phyloP scores from a whole-genome alignment of 495 filamentous ascomycete species.

The Talaromyces proteolyticus region DNA sequence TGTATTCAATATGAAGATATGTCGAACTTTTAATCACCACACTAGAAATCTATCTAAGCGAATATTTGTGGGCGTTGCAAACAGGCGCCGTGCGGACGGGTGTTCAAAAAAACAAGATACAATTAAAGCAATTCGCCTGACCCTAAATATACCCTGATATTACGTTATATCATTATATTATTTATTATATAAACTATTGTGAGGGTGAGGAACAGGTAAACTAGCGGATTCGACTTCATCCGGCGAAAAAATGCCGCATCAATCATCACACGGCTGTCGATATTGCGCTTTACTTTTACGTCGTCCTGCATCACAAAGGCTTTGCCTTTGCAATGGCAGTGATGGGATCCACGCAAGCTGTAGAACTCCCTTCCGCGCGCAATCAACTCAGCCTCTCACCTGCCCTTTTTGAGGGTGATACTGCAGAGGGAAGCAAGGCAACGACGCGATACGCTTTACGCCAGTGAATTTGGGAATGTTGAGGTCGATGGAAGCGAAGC shows the following conservation, averaged over 20 bases:
- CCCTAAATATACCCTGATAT: too few species aligned
- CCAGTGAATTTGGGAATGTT: background rate
- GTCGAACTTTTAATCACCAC: too few species aligned
- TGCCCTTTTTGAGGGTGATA: background rate
- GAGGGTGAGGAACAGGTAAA: too few species aligned
- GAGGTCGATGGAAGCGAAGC: background rate
- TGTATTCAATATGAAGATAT: too few species aligned
- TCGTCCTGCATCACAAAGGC: conserved; percentile 12
- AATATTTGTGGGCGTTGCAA: too few species aligned
- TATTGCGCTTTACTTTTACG: conserved; percentile 2
- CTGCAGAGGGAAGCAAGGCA: conserved; percentile 1
- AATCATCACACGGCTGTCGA: conserved; percentile 9
- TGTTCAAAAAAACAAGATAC: too few species aligned
- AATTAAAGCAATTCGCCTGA: too few species aligned
- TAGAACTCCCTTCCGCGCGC: conserved; percentile 21
- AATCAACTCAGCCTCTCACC: conserved; percentile 6
- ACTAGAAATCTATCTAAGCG: too few species aligned
- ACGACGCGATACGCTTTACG: background rate
- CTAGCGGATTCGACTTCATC: conserved; percentile 11
- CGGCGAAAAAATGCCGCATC: conserved; percentile 9
- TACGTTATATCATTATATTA: too few species aligned
- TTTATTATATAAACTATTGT: too few species aligned
- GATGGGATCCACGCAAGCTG: conserved; percentile 11
- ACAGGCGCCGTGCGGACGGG: too few species aligned
- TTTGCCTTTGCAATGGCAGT: conserved; percentile 9